A percentile compares a stretch with the other conserved stretches of the same genome.
These are phyloP conservation scores for Cytospora paraplurivora DNA, from an alignment of 2,329 filamentous ascomycete genomes.

Conservation along the genomic window DNA sequence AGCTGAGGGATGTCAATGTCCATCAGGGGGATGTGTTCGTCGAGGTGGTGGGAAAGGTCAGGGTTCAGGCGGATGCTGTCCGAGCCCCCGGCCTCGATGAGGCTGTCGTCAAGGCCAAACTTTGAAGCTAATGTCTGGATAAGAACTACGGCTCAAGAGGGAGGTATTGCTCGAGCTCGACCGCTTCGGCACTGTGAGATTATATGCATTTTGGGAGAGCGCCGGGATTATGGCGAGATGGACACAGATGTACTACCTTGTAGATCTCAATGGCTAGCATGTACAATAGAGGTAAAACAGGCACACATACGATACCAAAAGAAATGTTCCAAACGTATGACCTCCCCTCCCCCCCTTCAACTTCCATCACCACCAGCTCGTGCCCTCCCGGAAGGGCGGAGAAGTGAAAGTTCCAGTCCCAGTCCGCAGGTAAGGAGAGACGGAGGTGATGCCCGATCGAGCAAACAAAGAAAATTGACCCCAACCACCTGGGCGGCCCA, in stretches of 20 bases:
- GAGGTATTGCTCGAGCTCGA: neutral
- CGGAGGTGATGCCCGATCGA: no score
- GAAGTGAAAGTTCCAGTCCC: no score
- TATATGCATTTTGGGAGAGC: neutral
- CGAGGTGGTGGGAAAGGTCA: constrained; percentile 43
- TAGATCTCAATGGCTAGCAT: neutral
- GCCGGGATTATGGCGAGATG: neutral
- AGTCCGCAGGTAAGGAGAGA: no score
- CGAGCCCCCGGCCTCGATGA: neutral
- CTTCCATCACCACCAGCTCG: no score
- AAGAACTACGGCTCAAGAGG: neutral
- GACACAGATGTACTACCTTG: neutral
- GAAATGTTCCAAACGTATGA: no score
- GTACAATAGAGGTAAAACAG: neutral
- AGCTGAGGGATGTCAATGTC: constrained; percentile 56
- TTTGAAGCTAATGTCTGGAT: neutral
- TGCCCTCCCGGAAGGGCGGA: no score
- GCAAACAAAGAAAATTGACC: no score
- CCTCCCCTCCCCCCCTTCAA: no score
- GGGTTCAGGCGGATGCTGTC: constrained; percentile 2
- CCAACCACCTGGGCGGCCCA: no score
- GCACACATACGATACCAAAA: neutral
- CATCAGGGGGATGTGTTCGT: constrained; percentile 49
- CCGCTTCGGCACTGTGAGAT: neutral
- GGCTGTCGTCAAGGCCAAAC: neutral